Conservation (phyloP, 2,329 filamentous ascomycete genomes). For the Diatrype stigma region DNA sequence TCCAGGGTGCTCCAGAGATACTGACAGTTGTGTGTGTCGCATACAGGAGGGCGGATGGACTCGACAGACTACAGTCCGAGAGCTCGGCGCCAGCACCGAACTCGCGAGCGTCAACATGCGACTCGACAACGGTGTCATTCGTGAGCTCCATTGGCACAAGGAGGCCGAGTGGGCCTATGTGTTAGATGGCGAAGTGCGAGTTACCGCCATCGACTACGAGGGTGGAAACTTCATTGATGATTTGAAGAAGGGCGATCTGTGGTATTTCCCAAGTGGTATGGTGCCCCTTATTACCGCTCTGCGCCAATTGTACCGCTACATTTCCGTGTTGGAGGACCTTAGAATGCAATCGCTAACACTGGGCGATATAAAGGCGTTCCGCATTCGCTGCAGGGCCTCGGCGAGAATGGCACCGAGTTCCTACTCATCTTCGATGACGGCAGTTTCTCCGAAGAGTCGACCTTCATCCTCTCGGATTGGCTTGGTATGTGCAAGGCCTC, state of each 20-base stretch:
- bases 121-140: conserved; percentile 66
- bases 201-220: conserved; percentile 70
- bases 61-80: conserved; percentile 64
- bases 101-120: conserved; percentile 77
- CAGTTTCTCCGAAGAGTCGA: conserved; percentile 57
- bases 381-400: conserved; percentile 70
- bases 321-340: no score
- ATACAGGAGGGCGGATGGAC: conserved; percentile 74
- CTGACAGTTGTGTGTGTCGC: conserved; percentile 1
- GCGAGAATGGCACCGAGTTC: conserved; percentile 62
- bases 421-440: conserved; percentile 47
- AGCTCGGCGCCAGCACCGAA: conserved; percentile 62
- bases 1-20: neutral
- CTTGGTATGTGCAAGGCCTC: conserved; percentile 42
- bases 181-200: conserved; percentile 64
- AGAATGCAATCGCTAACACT: neutral
- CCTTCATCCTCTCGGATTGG: conserved; percentile 72
- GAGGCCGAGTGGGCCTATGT: conserved; percentile 77
- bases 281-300: neutral
- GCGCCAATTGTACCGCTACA: neutral
- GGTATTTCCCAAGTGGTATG: conserved; percentile 71
- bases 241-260: conserved; percentile 69
- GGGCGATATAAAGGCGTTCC: conserved; percentile 44
- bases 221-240: conserved; percentile 76
- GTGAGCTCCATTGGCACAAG: conserved; percentile 78